phyloP scores from a whole-genome alignment of 1,284 basidiomycete species.

The Laetiporus sulphureus region DNA sequence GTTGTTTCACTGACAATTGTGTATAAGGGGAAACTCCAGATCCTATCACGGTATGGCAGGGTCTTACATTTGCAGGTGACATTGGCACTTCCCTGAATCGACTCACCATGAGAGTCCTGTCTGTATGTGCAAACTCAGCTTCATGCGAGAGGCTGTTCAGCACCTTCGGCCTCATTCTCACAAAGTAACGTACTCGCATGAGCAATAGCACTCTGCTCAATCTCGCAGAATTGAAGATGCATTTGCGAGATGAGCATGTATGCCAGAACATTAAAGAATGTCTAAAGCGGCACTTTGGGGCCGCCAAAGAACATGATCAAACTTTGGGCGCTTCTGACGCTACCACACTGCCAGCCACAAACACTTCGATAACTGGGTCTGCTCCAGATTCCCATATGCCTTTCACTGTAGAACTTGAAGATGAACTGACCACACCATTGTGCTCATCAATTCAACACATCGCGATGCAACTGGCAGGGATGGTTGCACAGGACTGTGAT shows the following conservation, averaged over 20 bases:
- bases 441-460: too few species aligned
- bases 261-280: constrained; percentile 2
- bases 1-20: neutral
- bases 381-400: too few species aligned
- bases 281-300: neutral
- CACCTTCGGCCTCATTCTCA: constrained; percentile 12
- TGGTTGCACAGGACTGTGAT: too few species aligned
- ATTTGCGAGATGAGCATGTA: constrained; percentile 13
- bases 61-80: neutral
- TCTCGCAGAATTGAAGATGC: constrained; percentile 16
- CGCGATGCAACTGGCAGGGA: too few species aligned
- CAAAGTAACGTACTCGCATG: constrained; percentile 12
- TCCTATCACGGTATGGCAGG: neutral
- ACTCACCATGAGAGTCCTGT: constrained; percentile 9
- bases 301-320: neutral
- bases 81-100: neutral
- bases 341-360: neutral
- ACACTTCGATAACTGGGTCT: too few species aligned
- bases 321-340: neutral
- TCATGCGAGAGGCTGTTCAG: constrained; percentile 16
- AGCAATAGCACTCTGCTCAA: constrained; percentile 8
- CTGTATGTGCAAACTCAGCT: constrained; percentile 14
- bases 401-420: too few species aligned
- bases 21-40: neutral
- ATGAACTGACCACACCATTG: too few species aligned